Evolutionary conservation across 768 basidiomycete genomes (phyloP), one percentile per base, ranked within the genome.

Genomic region (Xerocomellus chrysenteron): DNA sequence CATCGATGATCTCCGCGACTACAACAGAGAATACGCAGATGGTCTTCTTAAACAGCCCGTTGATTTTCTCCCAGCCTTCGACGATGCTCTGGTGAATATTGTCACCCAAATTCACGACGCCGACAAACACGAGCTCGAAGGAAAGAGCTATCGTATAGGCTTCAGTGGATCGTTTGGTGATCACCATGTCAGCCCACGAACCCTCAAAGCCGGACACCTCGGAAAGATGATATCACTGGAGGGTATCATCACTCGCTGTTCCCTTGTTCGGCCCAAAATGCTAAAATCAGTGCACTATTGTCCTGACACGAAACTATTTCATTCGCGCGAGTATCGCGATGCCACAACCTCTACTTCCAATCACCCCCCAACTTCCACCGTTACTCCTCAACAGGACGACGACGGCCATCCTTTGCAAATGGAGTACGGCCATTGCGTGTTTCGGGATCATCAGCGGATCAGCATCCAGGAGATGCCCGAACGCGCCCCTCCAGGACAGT

Each of bases 391-490:
- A 73, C 86, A 86, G 43, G 94, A 98, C 71, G 94, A 94, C 41
- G 89, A 96, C 51, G 95, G 94, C 2, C 83, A 86, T 66, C 78
- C 84, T 21, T 77, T 99, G 47, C 84, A 94, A 73, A 97, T 87
- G 63, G 97, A 99, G 75, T 98, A 86, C 68, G 97, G 97, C 5
- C 78, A 88, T 60, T 92, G 90, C 68, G 83, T 90, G 9, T 99
- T 97, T 78, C 80, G 92, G 54, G 97, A 99, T 74, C 93, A 98
- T 73, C 97, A 99, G 74, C 86, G 94, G 61, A 92, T 98, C 68
- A 94, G 87, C 72, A 98, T 99, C 59, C 97, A 99, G 76, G 97
- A 99, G 69, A 98, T 99, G 96, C 97, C 97, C 3, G 97, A 99
- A 74, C 86, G 97, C 24, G 95, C 97, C 14, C 97, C 97, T 26